Conservation (phyloP, 73 alveolate species). For the Paramecium octaurelia region DNA sequence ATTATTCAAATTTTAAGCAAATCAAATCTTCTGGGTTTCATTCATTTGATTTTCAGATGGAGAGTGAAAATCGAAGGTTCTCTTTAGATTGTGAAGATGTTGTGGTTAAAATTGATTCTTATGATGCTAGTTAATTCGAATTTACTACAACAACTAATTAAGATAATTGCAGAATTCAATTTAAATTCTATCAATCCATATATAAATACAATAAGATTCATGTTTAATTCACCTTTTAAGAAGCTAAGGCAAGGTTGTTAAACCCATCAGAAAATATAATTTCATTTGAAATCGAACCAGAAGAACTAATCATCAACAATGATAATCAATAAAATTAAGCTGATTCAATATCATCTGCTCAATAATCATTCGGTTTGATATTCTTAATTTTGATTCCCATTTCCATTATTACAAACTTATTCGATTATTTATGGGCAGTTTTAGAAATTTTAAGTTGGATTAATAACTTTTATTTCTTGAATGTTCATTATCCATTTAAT, state of each 20-base stretch:
- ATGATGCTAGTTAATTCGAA: neutral
- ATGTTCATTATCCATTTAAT: neutral
- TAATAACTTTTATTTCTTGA: neutral
- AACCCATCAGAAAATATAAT: neutral
- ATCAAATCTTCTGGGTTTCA: neutral
- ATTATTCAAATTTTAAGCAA: neutral
- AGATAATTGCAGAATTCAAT: neutral
- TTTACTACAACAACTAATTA: neutral
- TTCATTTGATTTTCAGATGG: neutral
- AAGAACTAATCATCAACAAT: neutral
- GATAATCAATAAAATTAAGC: neutral
- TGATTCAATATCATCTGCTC: neutral
- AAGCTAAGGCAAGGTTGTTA: neutral
- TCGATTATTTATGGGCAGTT: neutral
- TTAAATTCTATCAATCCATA: neutral
- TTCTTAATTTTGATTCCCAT: neutral
- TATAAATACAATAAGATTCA: neutral
- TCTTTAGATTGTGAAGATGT: neutral
- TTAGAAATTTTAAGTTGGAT: slow-evolving; percentile 31
- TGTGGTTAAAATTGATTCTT: neutral
- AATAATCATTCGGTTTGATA: neutral
- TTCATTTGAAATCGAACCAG: neutral
- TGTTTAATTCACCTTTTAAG: neutral
- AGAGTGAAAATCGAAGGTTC: neutral
- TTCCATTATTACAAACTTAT: neutral